Percentiles rank a stretch among this genome's conserved stretches.
Evolutionary conservation across 208 protist genomes (phyloP).

Genomic region (Trypanosoma cruzi): DNA sequence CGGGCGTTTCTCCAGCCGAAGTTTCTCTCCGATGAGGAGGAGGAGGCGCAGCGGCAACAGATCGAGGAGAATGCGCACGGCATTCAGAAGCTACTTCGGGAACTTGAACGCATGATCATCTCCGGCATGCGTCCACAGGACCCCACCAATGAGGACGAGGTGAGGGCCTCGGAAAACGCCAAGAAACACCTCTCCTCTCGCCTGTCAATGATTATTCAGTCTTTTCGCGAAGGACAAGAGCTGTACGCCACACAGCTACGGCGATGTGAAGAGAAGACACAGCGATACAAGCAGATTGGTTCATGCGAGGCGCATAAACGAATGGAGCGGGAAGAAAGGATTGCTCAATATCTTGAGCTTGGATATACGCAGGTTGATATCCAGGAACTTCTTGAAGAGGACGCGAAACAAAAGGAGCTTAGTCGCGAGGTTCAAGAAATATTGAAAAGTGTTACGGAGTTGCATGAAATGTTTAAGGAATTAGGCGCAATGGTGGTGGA

Average conservation of each 20-base stretch:
- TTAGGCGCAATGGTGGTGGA: slow-evolving; percentile 76
- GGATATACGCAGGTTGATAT: slow-evolving; percentile 86
- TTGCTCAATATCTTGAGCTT: slow-evolving; percentile 68
- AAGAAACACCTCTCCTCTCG: slow-evolving; percentile 46
- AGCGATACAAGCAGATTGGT: slow-evolving; percentile 65
- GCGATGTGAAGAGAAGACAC: slow-evolving; percentile 47
- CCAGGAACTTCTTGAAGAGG: slow-evolving; percentile 67
- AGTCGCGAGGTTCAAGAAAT: slow-evolving; percentile 84
- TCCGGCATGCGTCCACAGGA: slow-evolving; percentile 41
- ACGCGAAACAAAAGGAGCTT: slow-evolving; percentile 54
- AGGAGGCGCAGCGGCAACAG: slow-evolving; percentile 42
- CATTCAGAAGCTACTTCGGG: slow-evolving; percentile 52
- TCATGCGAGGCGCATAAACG: slow-evolving; percentile 48
- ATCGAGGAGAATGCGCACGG: slow-evolving; percentile 47
- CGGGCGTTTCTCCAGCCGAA: slow-evolving; percentile 45
- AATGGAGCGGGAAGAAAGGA: slow-evolving; percentile 59
- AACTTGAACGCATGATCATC: slow-evolving; percentile 72
- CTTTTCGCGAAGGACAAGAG: slow-evolving; percentile 64
- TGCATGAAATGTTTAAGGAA: slow-evolving; percentile 87
- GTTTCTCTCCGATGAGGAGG: slow-evolving; percentile 57
- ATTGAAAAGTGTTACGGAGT: slow-evolving; percentile 78
- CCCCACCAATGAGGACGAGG: slow-evolving; percentile 50
- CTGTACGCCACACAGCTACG: slow-evolving; percentile 53
- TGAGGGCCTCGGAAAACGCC: slow-evolving; percentile 43
- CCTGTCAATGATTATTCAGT: slow-evolving; percentile 39